Conservation (phyloP, 1,284 basidiomycete species). For the Sporisorium sorghi region DNA sequence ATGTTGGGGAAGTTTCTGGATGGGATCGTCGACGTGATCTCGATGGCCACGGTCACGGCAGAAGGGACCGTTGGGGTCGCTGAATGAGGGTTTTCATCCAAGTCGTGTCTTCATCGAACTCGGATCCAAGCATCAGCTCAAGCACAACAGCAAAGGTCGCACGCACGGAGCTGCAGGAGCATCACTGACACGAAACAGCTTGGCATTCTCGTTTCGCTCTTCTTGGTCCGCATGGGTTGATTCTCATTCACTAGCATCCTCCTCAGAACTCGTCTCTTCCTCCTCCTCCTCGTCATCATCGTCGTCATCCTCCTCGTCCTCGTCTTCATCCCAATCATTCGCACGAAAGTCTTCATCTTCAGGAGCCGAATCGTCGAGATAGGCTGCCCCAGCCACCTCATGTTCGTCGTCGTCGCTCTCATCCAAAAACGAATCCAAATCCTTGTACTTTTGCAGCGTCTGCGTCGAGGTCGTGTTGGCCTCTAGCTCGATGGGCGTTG, state of each 20-base stretch:
- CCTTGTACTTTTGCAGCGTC: constrained; percentile 52
- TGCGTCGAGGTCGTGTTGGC: constrained; percentile 12
- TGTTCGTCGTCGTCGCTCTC: constrained; percentile 58
- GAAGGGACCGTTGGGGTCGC: not conserved
- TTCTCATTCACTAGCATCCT: constrained; percentile 19
- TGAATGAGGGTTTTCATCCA: not conserved
- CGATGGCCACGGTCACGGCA: not conserved
- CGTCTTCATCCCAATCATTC: constrained; percentile 23
- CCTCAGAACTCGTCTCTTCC: constrained; percentile 16
- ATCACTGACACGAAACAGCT: not conserved
- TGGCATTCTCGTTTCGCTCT: not conserved
- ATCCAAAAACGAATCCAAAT: constrained; percentile 64
- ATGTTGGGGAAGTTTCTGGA: too few species aligned
- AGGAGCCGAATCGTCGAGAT: constrained; percentile 50
- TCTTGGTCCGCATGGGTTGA: not conserved
- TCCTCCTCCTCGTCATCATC: constrained; percentile 20
- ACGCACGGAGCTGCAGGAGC: too few species aligned
- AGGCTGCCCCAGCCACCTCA: constrained; percentile 10
- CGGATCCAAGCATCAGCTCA: not conserved
- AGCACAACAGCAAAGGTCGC: too few species aligned
- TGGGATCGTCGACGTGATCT: not conserved
- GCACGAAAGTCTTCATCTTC: constrained; percentile 56
- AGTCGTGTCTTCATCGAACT: not conserved
- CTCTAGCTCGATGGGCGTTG: constrained; percentile 43
- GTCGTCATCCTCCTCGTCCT: constrained; percentile 27